phyloP scores from a whole-genome alignment of 345 rosid species.

The Ceriops tagal region DNA sequence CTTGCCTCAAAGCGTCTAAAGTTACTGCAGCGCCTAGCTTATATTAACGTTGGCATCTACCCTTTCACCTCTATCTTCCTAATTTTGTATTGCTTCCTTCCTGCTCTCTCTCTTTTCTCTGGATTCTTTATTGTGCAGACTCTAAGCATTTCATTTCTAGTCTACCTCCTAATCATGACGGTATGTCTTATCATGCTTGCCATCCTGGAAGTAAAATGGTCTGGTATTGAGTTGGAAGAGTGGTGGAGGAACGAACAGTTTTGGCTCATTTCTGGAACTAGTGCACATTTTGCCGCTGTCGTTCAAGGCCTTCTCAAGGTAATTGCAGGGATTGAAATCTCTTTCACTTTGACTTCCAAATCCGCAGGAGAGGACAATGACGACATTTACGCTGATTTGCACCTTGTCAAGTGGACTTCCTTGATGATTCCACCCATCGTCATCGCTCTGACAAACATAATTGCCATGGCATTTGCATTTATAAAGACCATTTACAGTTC shows the following conservation, averaged over 20 bases:
- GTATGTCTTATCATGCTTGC: slow-evolving; percentile 65
- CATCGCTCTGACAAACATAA: slow-evolving; percentile 81
- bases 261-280: slow-evolving; percentile 89
- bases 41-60: slow-evolving; percentile 87
- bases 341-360: slow-evolving; percentile 85
- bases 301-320: slow-evolving; percentile 83
- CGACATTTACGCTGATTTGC: slow-evolving; percentile 71
- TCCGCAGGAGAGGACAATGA: slow-evolving; percentile 69
- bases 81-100: slow-evolving; percentile 86
- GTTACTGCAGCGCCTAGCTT: slow-evolving; percentile 77
- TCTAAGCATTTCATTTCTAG: slow-evolving; percentile 50
- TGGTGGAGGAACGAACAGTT: slow-evolving; percentile 99
- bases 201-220: slow-evolving; percentile 82
- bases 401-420: slow-evolving; percentile 84
- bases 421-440: slow-evolving; percentile 88
- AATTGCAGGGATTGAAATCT: slow-evolving; percentile 85
- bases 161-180: slow-evolving; percentile 63
- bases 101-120: slow-evolving; percentile 88
- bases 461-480: slow-evolving; percentile 68
- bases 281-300: slow-evolving; percentile 87
- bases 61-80: slow-evolving; percentile 91
- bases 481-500: slow-evolving; percentile 63
- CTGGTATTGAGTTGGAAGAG: slow-evolving; percentile 74
- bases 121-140: slow-evolving; percentile 77
- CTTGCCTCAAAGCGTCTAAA: slow-evolving; percentile 61